Evolutionary conservation across 2,329 filamentous ascomycete genomes (phyloP), one percentile per base, ranked within the genome.

Genomic region (Aspergillus sp.): DNA sequence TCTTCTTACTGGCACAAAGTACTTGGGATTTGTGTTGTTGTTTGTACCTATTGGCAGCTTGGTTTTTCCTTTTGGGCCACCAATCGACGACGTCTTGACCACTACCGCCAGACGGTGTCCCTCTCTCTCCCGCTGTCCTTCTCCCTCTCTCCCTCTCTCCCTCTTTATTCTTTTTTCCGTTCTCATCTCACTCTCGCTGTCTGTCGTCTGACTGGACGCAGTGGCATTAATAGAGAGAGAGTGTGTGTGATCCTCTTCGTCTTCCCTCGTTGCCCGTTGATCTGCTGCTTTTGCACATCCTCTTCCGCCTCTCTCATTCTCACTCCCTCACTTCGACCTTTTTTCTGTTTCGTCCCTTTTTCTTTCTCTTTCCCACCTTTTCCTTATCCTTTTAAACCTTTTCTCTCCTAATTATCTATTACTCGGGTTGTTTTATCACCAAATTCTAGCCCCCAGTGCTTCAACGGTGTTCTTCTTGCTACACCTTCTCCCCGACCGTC

Each of bases 231-330:
- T 5, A 19, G 17, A 30, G 25, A 30, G 25, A 12, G 25, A 22
- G 10, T 30, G 25, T 27, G 25, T 30, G 25, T 30, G 10, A 30
- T 30, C 10, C 25, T 27, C 25, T 27, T 30, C 15, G 5, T 35
- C 33, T 35, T 35, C 15, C 15, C 49, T 48, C 50, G 39, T 52
- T 49, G 32, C 37, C 47, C 43, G 44, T 44, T 50, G 33, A 43
- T 48, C 33, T 35, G 33, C 33, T 35, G 12, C 13, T 35, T 35
- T 4, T 35, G 32, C 32, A 35, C 32, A 35, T 35, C 32, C 32
- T 13, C 33, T 35, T 35, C 33, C 33, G 37, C 15, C 37, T 39
- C 35, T 17, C 17, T 39, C 17, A 12, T 5, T 20, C 37, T 20
- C 37, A 17, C 17, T 39, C 5, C 20, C 37, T 39, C 17, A 12